Evolutionary conservation across 768 basidiomycete species (phyloP).

Genomic region (Kwoniella dejecticola): DNA sequence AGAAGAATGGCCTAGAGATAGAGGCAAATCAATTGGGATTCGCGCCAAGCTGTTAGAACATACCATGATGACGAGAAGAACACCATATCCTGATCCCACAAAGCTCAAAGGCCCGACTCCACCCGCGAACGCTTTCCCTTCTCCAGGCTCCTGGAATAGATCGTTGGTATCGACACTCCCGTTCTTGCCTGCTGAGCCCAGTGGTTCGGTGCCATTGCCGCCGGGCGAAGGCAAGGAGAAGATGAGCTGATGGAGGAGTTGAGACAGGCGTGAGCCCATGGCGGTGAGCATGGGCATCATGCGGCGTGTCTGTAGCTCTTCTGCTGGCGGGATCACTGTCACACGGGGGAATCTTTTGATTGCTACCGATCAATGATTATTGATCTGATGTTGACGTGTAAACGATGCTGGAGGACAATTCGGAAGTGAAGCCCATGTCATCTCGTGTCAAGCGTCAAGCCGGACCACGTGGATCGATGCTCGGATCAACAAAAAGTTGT

Average conservation of each 20-base stretch:
- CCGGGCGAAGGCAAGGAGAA: constrained; percentile 46
- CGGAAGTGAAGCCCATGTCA: too few relatives aligned
- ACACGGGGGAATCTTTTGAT: too few relatives aligned
- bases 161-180: neutral
- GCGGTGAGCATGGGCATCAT: constrained; percentile 38
- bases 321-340: neutral
- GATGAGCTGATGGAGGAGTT: constrained; percentile 38
- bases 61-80: constrained; percentile 49
- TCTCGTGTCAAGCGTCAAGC: too few relatives aligned
- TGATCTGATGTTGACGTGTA: too few relatives aligned
- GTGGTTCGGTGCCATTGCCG: constrained; percentile 21
- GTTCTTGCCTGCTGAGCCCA: neutral
- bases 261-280: constrained; percentile 37
- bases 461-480: too few relatives aligned
- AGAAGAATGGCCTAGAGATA: constrained; percentile 41
- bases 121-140: constrained; percentile 43
- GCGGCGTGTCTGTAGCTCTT: neutral
- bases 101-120: constrained; percentile 49
- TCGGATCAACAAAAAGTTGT: too few relatives aligned
- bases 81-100: constrained; percentile 47
- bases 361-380: too few relatives aligned
- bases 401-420: too few relatives aligned
- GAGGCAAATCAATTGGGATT: neutral
- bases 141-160: constrained; percentile 41
- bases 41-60: constrained; percentile 4